Base-by-base conservation (phyloP, 192 early-diverging fungal genomes). In the Geranomyces variabilis region DNA sequence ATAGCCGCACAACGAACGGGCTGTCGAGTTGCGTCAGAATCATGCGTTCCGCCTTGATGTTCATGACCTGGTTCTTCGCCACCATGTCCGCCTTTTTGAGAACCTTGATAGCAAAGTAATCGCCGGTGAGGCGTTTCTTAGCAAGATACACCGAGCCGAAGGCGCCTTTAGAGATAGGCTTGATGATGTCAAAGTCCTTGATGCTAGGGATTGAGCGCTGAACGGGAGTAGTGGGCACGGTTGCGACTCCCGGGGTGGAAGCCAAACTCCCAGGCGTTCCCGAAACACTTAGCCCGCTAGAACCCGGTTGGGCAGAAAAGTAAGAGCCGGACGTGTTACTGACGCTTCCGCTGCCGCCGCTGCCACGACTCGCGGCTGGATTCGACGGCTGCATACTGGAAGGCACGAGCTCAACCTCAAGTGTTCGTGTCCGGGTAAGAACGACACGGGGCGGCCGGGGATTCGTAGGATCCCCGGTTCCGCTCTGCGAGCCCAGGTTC, bases 181-280 rank as follows among this genome's bases (percentile, higher is more conserved):
- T 95, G 74, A 95, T 91, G 58, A 95, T 91, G 56, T 94, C 91
- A 76, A 88, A 95, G 75, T 95, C 93, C 73, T 94, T 93, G 73
- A 94, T 94, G 46, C 85, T 89, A 0, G 92, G 91, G 17, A 84
- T 74, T 4, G 84, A 86, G 8, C 88, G 86, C 43, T 80, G 73
- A 1, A 85, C 51, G 13, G 79, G 64, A 13, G 41, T 72, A 4
- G 66, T 66, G 0, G 68, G 73, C 21, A 30, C 15, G 8, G 60
- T 36, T 17, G 5, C 49, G 3, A 6, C 58, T 17, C 58, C 58
- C 30, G 28, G 22, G 28, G 31, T 26, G 1, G 58, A 60, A 33
- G 58, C 2, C 28, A 60, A 17, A 26, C 44, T 51, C 15, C 44
- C 41, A 13, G 70, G 70, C 1, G 61, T 71, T 3, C 51, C 48